These are phyloP conservation scores for Candida germanica DNA, from an alignment of 805 yeast genomes.

Conservation along the genomic window DNA sequence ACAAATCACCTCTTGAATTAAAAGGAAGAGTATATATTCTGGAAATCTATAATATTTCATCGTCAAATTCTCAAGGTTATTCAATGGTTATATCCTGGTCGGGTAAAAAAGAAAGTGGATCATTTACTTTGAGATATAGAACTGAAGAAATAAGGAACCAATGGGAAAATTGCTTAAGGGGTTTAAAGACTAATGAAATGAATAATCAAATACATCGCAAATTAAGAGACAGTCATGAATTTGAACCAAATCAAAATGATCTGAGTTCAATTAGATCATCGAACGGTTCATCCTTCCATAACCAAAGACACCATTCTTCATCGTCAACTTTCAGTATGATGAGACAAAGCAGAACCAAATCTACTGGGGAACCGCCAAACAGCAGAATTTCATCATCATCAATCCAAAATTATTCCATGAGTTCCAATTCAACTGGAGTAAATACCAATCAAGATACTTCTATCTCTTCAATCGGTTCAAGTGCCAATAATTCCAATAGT, in stretches of 20 bases:
- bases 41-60: conserved; percentile 47
- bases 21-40: conserved; percentile 81
- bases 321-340: conserved; percentile 44
- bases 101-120: conserved; percentile 84
- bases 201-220: conserved; percentile 35
- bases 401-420: conserved; percentile 10
- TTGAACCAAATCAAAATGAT: conserved; percentile 12
- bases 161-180: conserved; percentile 72
- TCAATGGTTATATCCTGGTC: conserved; percentile 71
- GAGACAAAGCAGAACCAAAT: conserved; percentile 29
- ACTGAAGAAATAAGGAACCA: conserved; percentile 80
- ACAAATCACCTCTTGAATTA: conserved; percentile 45
- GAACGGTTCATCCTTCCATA: conserved; percentile 17
- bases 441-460: conserved; percentile 17
- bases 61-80: conserved; percentile 45
- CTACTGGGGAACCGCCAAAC: conserved; percentile 16
- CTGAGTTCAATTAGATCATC: conserved; percentile 24
- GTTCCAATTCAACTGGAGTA: conserved; percentile 1
- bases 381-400: conserved; percentile 19
- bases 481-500: conserved; percentile 10
- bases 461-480: conserved; percentile 13
- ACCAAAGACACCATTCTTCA: conserved; percentile 40
- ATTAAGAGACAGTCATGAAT: conserved; percentile 31
- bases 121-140: conserved; percentile 75
- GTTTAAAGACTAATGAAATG: conserved; percentile 42